Evolutionary conservation across 441 rosid species (phyloP), one percentile per base, ranked within the genome.

Genomic region (Codiaeum variegatum): DNA sequence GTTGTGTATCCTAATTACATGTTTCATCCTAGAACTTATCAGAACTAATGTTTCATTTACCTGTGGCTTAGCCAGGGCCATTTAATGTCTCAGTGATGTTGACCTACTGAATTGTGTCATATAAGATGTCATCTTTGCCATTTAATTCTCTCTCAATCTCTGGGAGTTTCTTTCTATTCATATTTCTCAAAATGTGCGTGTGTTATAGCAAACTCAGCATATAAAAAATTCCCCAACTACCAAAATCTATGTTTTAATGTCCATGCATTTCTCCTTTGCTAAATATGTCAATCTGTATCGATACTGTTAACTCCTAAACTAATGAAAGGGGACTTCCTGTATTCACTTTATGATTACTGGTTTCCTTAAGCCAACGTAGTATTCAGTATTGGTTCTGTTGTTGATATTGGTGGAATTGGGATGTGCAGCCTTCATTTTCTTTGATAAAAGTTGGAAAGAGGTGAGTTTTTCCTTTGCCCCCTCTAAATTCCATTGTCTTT

Each of bases 391-490:
- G 84, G 83, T 96, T 77, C 29, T 93, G 82, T 79, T 90, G 84
- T 79, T 93, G 90, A 96, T 96, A 84, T 83, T 89, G 90, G 90
- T 82, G 63, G 97, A 96, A 81, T 71, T 96, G 76, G 98, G 97
- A 69, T 85, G 87, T 67, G 96, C 96, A 34, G 98, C 97, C 28
- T 89, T 93, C 86, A 81, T 91, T 21, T 91, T 84, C 91, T 96
- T 93, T 18, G 96, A 96, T 80, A 83, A 87, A 70, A 89, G 83
- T 82, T 96, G 98, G 99, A 81, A 87, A 83, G 83, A 93, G 15
- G 99, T 96, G 75, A 84, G 92, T 72, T 42, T 10, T 77, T 9
- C 64, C 26, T 34, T 23, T 70, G 6, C 11, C n/a, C n/a, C 2
- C 36, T 63, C 49, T 23, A 36, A 5, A 26, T 21, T 58, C 18